phyloP scores from a whole-genome alignment of 768 basidiomycete genomes.

The Hortiboletus campestris region DNA sequence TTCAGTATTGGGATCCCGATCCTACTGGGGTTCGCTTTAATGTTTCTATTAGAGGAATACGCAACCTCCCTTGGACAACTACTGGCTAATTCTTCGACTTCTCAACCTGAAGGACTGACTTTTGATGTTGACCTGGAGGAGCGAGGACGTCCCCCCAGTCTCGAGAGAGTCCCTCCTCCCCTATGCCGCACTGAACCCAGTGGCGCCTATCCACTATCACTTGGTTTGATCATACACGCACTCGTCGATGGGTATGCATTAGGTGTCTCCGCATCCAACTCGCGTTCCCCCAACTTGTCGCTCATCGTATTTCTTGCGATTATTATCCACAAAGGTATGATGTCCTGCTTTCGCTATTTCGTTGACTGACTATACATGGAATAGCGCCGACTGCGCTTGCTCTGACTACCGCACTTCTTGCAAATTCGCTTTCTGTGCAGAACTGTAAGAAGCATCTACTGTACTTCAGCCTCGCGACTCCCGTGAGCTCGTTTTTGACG shows the following conservation, averaged over 20 bases:
- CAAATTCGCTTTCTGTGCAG: slow-evolving; percentile 61
- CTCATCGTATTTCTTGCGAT: slow-evolving; percentile 89
- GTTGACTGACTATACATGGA: slow-evolving; percentile 9
- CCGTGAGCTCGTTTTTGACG: slow-evolving; percentile 74
- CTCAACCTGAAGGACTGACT: slow-evolving; percentile 21
- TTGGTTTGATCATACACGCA: slow-evolving; percentile 86
- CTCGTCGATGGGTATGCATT: slow-evolving; percentile 91
- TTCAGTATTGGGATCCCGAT: slow-evolving; percentile 61
- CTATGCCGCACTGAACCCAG: slow-evolving; percentile 10
- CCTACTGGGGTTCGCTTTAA: slow-evolving; percentile 54
- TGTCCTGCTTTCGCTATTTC: background rate
- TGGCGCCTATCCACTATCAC: slow-evolving; percentile 66
- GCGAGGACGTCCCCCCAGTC: slow-evolving; percentile 39
- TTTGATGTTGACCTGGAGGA: slow-evolving; percentile 67
- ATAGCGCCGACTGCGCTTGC: slow-evolving; percentile 90
- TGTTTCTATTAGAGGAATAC: slow-evolving; percentile 67
- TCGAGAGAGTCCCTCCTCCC: slow-evolving; percentile 16
- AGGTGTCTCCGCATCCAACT: slow-evolving; percentile 66
- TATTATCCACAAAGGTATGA: slow-evolving; percentile 81
- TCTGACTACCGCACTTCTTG: slow-evolving; percentile 80
- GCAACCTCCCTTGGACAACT: slow-evolving; percentile 49
- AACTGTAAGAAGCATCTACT: slow-evolving; percentile 74
- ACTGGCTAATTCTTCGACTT: slow-evolving; percentile 16
- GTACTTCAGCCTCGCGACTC: slow-evolving; percentile 82
- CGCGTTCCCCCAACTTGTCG: slow-evolving; percentile 53